Evolutionary conservation across 176 grass and related monocot genomes (phyloP).

Genomic region (Leersia perrieri): DNA sequence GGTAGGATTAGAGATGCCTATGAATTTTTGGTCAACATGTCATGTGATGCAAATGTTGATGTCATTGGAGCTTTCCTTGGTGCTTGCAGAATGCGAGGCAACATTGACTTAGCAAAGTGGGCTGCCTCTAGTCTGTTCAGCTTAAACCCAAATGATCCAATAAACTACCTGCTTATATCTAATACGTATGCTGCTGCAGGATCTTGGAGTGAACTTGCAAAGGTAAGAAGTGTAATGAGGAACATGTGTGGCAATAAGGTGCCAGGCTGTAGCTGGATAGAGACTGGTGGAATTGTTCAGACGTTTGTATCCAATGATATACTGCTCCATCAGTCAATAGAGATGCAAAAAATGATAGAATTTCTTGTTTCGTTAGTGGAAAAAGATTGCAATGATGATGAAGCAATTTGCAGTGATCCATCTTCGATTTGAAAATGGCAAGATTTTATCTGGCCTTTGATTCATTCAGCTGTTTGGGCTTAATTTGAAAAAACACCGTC

Average conservation of each 20-base stretch:
- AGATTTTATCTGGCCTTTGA: background rate
- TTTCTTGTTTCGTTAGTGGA: constrained; percentile 8
- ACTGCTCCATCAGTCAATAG: constrained; percentile 25
- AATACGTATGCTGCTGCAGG: constrained; percentile 56
- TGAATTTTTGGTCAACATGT: constrained; percentile 43
- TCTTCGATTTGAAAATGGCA: background rate
- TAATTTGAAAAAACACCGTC: background rate
- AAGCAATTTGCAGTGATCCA: background rate
- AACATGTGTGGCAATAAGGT: constrained; percentile 44
- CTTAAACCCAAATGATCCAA: constrained; percentile 59
- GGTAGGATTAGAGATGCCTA: constrained; percentile 58
- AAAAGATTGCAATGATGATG: background rate
- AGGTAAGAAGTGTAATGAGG: constrained; percentile 53
- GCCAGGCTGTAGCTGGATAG: constrained; percentile 75
- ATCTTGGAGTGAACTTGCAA: constrained; percentile 49
- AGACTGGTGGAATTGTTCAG: constrained; percentile 43
- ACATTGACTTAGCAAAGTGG: constrained; percentile 58
- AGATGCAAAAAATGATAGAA: constrained; percentile 51
- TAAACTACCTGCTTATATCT: constrained; percentile 71
- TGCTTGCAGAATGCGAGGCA: constrained; percentile 61
- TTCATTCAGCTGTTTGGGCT: background rate
- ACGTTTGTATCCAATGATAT: constrained; percentile 67
- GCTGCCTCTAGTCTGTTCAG: constrained; percentile 55
- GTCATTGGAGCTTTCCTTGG: constrained; percentile 66
- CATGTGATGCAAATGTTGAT: constrained; percentile 41